Base-by-base conservation (phyloP, 306 rosid genomes). In the Medicago lupulina region DNA sequence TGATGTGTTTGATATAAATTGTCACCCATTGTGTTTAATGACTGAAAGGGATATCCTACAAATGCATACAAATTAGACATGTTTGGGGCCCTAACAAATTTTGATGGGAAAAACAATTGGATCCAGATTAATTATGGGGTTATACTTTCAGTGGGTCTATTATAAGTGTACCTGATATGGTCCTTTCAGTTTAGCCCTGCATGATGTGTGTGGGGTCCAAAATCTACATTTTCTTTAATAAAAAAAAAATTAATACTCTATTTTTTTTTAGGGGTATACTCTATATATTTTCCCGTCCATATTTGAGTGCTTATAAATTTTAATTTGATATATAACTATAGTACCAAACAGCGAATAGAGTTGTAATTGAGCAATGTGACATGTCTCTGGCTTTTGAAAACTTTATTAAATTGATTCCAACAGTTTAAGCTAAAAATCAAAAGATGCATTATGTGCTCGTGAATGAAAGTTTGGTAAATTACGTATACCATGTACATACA, bases 1-100 rank as follows among this genome's bases (percentile, higher is more conserved):
- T 88, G 89, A 86, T 40, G 75, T 88, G 89, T 81, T 80, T 83
- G 82, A 77, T 34, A 40, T 72, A 17, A 68, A 71, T 79, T 74
- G 76, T 39, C 53, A 61, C 77, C 67, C 55, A 18, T 34, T 34
- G 51, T 34, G 12, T 46, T 71, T 73, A 34, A 64, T 73, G 74
- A 77, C 49, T 51, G 86, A 70, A 79, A 83, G 79, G 80, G 85
- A 81, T 67, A 49, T 46, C 46, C 59, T 47, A 80, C 75, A 81
- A 60, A 77, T 80, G 72, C 81, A 83, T 47, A 34, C 77, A 77
- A 70, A 14, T 60, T 75, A 86, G 68, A 65, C 70, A 79, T 53
- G 60, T 7, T 80, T 77, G 85, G 88, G 87, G 23, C 82, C 91
- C 86, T 39, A 51, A 76, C 38, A 41, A 81, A 44, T 46, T 51